Base-by-base conservation (phyloP, 1,284 basidiomycete species). In the Hemileia vastatrix region DNA sequence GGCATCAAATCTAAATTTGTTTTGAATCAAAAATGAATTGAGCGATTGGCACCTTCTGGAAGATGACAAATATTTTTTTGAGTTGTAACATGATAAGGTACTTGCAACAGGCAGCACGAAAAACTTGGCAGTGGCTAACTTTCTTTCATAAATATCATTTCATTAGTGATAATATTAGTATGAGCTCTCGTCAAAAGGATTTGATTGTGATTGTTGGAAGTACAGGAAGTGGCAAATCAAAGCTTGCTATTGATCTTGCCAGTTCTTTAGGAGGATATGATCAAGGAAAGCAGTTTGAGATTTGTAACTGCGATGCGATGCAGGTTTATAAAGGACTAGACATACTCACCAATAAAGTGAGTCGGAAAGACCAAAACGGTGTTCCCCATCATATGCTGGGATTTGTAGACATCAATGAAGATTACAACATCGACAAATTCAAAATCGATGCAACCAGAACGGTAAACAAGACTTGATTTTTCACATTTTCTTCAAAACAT, bases 291-390 rank as follows among this genome's bases (percentile, higher is more conserved):
- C n/a, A 36, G 51, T 13, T 51, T 11, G 75, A 85, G 71, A 82
- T 97, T 67, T 86, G 98, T 73, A 96, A 95, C 70, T 89, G 92
- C 6, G 95, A 98, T 77, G 86, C 94, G 8, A 98, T 99, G 93
- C 95, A 99, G 77, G 86, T 93, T 13, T 98, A 98, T 76, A 80
- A 81, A n/a, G 93, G 94, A 0, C 81, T 98, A 71, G 88, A 97
- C 75, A 80, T 95, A 57, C 87, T 97, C 70, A 98, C 95, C 19
- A 98, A 98, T 78, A 98, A 99, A 78, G 83, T 93, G 6, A 85
- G 90, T 0, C 67, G 78, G 13, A 78, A 81, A 31, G 92, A 98
- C 76, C 85, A 83, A 76, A 79, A 82, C 48, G 91, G 88, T 0
- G 80, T 98, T 15, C 84, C 86, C 47, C 95, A 99, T 78, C 85